phyloP scores from a whole-genome alignment of 2,329 filamentous ascomycete genomes.

The Sporothrix pallida region DNA sequence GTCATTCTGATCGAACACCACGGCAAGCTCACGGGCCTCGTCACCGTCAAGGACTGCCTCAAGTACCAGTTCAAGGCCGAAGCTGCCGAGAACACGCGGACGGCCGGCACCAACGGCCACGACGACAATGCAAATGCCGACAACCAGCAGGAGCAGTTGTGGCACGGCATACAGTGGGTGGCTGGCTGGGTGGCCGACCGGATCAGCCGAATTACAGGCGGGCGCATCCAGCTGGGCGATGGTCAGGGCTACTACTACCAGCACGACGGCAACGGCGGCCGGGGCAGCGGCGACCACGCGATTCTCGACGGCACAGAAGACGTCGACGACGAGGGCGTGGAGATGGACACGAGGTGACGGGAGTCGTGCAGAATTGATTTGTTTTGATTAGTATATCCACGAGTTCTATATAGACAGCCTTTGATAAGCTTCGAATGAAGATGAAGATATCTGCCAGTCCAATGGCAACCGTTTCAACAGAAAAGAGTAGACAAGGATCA shows the following conservation, averaged over 20 bases:
- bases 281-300: constrained; percentile 39
- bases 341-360: constrained; percentile 45
- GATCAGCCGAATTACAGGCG: constrained; percentile 59
- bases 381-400: neutral
- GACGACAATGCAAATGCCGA: constrained; percentile 61
- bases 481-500: no score
- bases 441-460: neutral
- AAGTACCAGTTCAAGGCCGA: constrained; percentile 98
- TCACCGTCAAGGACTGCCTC: constrained; percentile 95
- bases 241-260: constrained; percentile 39
- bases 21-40: constrained; percentile 79
- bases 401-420: no score
- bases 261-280: constrained; percentile 39
- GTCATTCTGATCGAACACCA: constrained; percentile 93
- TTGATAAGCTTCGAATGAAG: no score
- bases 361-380: neutral
- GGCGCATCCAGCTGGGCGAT: constrained; percentile 59
- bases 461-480: neutral
- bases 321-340: constrained; percentile 53
- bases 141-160: constrained; percentile 69
- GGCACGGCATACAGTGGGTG: constrained; percentile 60
- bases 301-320: constrained; percentile 61
- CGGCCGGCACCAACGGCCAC: constrained; percentile 57
- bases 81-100: constrained; percentile 70
- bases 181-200: constrained; percentile 65